phyloP scores from a whole-genome alignment of 2,329 filamentous ascomycete species.

The Delphinella strobiligena region DNA sequence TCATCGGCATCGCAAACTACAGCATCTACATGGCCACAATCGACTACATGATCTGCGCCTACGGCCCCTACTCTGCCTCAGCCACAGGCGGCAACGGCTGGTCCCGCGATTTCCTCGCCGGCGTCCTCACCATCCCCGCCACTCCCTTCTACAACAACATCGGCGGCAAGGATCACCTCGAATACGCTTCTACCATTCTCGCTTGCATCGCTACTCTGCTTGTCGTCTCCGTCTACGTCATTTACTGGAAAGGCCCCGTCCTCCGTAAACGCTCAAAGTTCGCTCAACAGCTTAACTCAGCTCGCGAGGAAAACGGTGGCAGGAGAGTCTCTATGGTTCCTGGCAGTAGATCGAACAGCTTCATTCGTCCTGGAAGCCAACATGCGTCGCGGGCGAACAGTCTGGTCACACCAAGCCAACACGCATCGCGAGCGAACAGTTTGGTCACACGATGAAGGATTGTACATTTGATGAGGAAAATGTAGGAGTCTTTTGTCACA shows the following conservation, averaged over 20 bases:
- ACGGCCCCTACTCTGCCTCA: conserved; percentile 62
- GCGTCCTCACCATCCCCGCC: conserved; percentile 57
- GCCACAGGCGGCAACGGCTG: conserved; percentile 69
- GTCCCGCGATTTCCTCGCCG: conserved; percentile 61
- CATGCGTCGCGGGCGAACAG: too few species aligned
- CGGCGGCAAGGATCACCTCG: conserved; percentile 31
- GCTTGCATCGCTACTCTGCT: conserved; percentile 38
- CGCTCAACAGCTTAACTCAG: conserved; percentile 30
- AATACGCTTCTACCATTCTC: conserved; percentile 45
- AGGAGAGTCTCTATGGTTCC: conserved; percentile 3
- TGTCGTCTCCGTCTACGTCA: conserved; percentile 43
- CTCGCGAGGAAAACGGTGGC: conserved; percentile 6
- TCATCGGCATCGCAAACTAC: conserved; percentile 61
- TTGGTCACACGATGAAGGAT: too few species aligned
- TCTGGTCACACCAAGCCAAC: too few species aligned
- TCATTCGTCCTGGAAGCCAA: too few species aligned
- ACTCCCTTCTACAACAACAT: conserved; percentile 45
- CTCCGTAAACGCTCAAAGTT: conserved; percentile 42
- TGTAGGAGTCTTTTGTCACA: too few species aligned
- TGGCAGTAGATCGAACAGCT: too few species aligned
- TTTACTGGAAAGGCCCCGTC: conserved; percentile 45
- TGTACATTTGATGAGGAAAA: too few species aligned
- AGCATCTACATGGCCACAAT: conserved; percentile 58
- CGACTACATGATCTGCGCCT: conserved; percentile 66
- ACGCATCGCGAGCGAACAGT: too few species aligned